Evolutionary conservation across 805 yeast genomes (phyloP).

Genomic region (Saturnispora sanitii): DNA sequence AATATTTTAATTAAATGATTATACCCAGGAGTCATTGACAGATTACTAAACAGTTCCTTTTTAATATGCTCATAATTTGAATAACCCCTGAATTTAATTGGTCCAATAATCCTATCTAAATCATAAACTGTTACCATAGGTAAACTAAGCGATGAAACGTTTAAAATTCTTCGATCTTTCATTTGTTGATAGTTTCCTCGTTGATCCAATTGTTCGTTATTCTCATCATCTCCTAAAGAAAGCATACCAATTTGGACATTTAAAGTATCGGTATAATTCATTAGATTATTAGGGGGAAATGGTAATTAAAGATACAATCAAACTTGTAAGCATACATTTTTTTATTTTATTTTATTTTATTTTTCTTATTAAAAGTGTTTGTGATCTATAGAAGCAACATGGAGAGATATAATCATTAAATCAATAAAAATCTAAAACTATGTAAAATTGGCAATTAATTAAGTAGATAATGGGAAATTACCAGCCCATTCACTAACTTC

Average conservation of each 20-base stretch:
- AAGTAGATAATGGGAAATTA: constrained; percentile 62
- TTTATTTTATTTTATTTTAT: no score
- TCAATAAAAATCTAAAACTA: not conserved
- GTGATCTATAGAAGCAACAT: not conserved
- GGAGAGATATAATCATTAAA: not conserved
- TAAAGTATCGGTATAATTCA: constrained; percentile 5
- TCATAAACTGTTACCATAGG: not conserved
- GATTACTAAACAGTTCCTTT: constrained; percentile 4
- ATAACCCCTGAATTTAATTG: constrained; percentile 6
- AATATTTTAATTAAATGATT: constrained; percentile 5
- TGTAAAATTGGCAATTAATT: constrained; percentile 11
- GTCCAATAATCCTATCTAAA: not conserved
- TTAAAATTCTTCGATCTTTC: constrained; percentile 4
- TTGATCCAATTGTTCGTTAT: not conserved
- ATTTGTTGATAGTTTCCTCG: not conserved
- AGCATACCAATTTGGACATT: constrained; percentile 2
- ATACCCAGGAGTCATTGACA: not conserved
- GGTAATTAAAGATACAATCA: no score
- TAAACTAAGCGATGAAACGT: not conserved
- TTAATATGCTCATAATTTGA: constrained; percentile 4
- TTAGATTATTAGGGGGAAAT: not conserved
- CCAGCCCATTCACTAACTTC: constrained; percentile 92
- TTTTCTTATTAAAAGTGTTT: not conserved
- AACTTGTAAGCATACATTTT: not conserved
- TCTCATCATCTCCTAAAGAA: not conserved